Base-by-base conservation (phyloP, 257 asterid species). In the Dorcoceras hygrometricum region DNA sequence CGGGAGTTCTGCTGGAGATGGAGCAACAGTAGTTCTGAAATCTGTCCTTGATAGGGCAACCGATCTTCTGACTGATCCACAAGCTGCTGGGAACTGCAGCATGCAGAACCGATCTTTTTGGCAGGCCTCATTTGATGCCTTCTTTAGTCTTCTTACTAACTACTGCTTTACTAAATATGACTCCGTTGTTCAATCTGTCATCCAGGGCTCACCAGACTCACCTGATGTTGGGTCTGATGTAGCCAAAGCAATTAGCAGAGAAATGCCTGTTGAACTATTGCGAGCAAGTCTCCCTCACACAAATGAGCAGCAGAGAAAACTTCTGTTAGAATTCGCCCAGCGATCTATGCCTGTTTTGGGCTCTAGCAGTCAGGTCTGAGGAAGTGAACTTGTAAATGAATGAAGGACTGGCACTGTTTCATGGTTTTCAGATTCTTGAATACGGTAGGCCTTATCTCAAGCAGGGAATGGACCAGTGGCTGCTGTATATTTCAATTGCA, bases 51-150 rank as follows among this genome's bases (percentile, higher is more conserved):
- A 84, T 51, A 75, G 86, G 80, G 91, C 91, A 28, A 88, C 96
- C 29, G 91, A 84, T 66, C 80, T 88, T 67, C 74, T 88, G 58
- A 82, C 85, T 8, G 87, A 82, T 66, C 91, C 89, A 18, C 78
- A 70, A 43, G 79, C 87, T 54, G 79, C 80, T 46, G 76, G 71
- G 43, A 80, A 71, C 58, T 86, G 93, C 82, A 79, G 82, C 63
- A 25, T 75, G 22, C 63, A 78, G 23, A 82, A 69, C 78, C 75
- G 89, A 65, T 77, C 78, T 9, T 84, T 88, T 65, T 88, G 96
- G 96, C 96, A 88, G 87, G 96, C 86, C 12, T 86, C 96, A 8
- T 88, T 88, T 61, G 91, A 88, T 71, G 94, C 91, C 3, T 88
- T 88, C 70, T 88, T 88, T 58, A 78, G 70, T 25, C 72, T 86